Base-by-base conservation (phyloP, 768 basidiomycete genomes). In the Suillus paluster region DNA sequence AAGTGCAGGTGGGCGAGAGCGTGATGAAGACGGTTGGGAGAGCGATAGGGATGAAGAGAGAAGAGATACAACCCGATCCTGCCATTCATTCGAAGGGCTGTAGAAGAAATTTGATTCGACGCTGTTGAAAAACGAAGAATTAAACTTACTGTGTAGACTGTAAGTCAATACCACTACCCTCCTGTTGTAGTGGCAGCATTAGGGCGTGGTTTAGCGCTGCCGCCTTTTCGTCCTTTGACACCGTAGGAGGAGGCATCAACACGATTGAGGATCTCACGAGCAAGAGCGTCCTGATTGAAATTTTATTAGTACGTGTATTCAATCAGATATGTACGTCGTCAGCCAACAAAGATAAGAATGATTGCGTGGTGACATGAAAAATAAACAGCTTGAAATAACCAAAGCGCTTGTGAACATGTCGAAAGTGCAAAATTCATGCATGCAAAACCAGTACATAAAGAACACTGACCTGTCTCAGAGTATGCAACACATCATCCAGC, bases 201-300 rank as follows among this genome's bases (percentile, higher is more conserved):
- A n/a, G 67, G 59, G 10, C 74, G 71, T 25, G 52, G 36, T 60
- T 75, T 77, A 38, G 66, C 58, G n/a, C 74, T 74, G 41, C 78
- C 79, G 14, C 76, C 77, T 64, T 83, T 86, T 42, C 90, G 85
- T 36, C 90, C 90, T 69, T 85, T 87, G 68, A 85, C 83, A 36
- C 93, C 93, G 71, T 94, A 94, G 0, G 89, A 82, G 12, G 90
- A 89, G 66, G 84, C 83, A 72, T 94, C 90, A n/a, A 95, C 92
- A 33, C 92, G 88, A 58, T 81, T 83, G 60, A 93, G 84, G 63
- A 96, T 93, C 67, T 94, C 92, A 59, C 82, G 84, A 2, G 94
- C 92, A 4, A 95, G 80, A 0, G 88, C 78, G 67, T 95, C 93
- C 88, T 92, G 69, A 21, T 70, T 66, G 58, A 63, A 66, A 67